phyloP scores from a whole-genome alignment of 2,329 filamentous ascomycete species.

The Fusarium sp. region DNA sequence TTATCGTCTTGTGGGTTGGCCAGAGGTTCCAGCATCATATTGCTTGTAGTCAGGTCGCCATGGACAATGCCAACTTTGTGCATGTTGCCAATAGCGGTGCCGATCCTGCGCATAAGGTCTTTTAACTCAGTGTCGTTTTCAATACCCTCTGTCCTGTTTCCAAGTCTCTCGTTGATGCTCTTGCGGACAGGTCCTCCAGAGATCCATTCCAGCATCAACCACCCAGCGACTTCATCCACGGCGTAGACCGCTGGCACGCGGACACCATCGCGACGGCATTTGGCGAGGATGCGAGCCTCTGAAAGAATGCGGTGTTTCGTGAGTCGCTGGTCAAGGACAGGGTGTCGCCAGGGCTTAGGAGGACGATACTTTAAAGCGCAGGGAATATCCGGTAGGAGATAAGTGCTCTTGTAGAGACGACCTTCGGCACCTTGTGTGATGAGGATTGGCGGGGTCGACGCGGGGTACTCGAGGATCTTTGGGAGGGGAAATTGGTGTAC shows the following conservation, averaged over 20 bases:
- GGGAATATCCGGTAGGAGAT: slow-evolving; percentile 73
- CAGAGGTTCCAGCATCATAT: slow-evolving; percentile 80
- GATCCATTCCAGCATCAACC: slow-evolving; percentile 89
- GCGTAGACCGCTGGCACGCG: slow-evolving; percentile 84
- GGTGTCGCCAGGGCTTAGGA: slow-evolving; percentile 90
- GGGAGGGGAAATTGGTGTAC: slow-evolving; percentile 65
- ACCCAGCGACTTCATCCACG: slow-evolving; percentile 71
- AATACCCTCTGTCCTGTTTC: slow-evolving; percentile 53
- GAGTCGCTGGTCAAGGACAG: slow-evolving; percentile 85
- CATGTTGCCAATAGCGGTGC: slow-evolving; percentile 76
- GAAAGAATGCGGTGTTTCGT: slow-evolving; percentile 88
- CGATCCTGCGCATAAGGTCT: slow-evolving; percentile 76
- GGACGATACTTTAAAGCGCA: slow-evolving; percentile 93
- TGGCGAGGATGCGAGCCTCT: slow-evolving; percentile 86
- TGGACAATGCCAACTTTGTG: slow-evolving; percentile 90
- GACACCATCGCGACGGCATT: slow-evolving; percentile 82
- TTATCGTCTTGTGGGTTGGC: slow-evolving; percentile 38
- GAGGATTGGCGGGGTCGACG: slow-evolving; percentile 70
- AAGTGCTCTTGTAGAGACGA: slow-evolving; percentile 88
- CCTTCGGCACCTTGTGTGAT: slow-evolving; percentile 96
- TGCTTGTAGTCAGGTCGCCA: slow-evolving; percentile 96
- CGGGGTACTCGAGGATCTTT: slow-evolving; percentile 70
- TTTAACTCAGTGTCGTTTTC: slow-evolving; percentile 64
- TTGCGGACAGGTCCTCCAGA: slow-evolving; percentile 76
- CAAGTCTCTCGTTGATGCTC: slow-evolving; percentile 76